Conservation (phyloP, 2,329 filamentous ascomycete genomes). For the Alternaria tenuissima region DNA sequence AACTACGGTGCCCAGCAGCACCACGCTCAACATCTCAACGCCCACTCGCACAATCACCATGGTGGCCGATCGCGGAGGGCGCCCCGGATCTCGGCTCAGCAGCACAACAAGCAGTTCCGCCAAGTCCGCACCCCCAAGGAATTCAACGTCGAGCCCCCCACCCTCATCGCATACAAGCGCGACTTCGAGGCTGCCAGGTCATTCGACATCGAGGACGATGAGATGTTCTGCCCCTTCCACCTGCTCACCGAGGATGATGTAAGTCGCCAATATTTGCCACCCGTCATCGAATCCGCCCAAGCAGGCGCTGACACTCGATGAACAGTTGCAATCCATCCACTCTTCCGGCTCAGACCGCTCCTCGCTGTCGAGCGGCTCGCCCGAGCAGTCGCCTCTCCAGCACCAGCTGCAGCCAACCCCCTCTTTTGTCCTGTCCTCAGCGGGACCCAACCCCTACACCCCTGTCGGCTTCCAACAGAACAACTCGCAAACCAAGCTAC, state of each 20-base stretch:
- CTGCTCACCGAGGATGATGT: slow-evolving; percentile 94
- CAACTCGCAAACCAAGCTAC: slow-evolving; percentile 74
- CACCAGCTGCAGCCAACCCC: slow-evolving; percentile 78
- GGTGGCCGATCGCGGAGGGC: slow-evolving; percentile 85
- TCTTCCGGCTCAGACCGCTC: slow-evolving; percentile 90
- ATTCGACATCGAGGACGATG: slow-evolving; percentile 94
- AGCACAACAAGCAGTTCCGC: slow-evolving; percentile 90
- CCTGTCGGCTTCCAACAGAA: slow-evolving; percentile 68
- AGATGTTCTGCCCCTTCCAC: slow-evolving; percentile 89
- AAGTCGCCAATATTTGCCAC: slow-evolving; percentile 50
- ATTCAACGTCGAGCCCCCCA: slow-evolving; percentile 74
- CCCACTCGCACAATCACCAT: slow-evolving; percentile 78
- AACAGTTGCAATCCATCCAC: slow-evolving; percentile 87
- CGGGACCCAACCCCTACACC: slow-evolving; percentile 60
- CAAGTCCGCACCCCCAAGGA: slow-evolving; percentile 88
- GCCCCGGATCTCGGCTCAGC: slow-evolving; percentile 78
- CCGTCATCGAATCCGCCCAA: slow-evolving; percentile 32
- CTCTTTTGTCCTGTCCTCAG: slow-evolving; percentile 73
- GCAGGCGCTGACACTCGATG: slow-evolving; percentile 46
- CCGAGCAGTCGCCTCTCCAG: slow-evolving; percentile 88
- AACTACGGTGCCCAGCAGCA: slow-evolving; percentile 59
- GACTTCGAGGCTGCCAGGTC: slow-evolving; percentile 91
- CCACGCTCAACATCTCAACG: slow-evolving; percentile 56
- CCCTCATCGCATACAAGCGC: slow-evolving; percentile 79
- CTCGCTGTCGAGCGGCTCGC: slow-evolving; percentile 92